Percentiles rank a stretch among this genome's conserved stretches.
Conservation (phyloP, 306 rosid genomes). For the Prunus campanulata region DNA sequence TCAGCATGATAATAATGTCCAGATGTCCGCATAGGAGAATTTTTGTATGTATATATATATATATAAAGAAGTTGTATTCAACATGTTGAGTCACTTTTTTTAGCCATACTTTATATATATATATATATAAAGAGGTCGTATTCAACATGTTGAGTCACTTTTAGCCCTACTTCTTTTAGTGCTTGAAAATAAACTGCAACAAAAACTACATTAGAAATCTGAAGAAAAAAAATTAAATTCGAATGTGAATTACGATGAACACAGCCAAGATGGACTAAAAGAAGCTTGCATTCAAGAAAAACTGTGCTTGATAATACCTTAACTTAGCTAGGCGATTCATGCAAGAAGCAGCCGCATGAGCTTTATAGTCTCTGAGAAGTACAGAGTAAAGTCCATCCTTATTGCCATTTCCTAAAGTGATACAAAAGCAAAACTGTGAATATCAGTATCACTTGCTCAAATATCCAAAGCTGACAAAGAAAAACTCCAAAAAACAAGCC, state of each 20-base stretch:
- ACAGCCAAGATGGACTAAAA: constrained; percentile 23
- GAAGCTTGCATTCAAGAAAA: neutral
- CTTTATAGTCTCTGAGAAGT: constrained; percentile 85
- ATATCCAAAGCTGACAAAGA: neutral
- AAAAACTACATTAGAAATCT: neutral
- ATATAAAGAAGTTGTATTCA: neutral
- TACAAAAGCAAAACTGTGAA: neutral
- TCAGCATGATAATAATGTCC: too few species aligned
- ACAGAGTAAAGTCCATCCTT: constrained; percentile 93
- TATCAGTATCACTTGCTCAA: neutral
- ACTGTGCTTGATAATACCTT: constrained; percentile 47
- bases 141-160: neutral
- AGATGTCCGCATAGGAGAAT: too few species aligned
- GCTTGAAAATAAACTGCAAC: neutral
- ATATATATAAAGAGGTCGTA: neutral
- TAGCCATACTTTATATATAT: neutral
- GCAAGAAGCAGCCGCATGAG: constrained; percentile 91
- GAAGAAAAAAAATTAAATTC: neutral
- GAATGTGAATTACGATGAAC: neutral
- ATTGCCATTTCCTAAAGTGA: constrained; percentile 77
- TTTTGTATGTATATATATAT: too few species aligned
- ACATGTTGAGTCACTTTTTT: neutral
- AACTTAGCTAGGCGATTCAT: constrained; percentile 96
- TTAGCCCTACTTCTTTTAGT: neutral
- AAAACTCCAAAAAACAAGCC: neutral